Conservation (phyloP, 345 rosid genomes). For the Moricandia arvensis region DNA sequence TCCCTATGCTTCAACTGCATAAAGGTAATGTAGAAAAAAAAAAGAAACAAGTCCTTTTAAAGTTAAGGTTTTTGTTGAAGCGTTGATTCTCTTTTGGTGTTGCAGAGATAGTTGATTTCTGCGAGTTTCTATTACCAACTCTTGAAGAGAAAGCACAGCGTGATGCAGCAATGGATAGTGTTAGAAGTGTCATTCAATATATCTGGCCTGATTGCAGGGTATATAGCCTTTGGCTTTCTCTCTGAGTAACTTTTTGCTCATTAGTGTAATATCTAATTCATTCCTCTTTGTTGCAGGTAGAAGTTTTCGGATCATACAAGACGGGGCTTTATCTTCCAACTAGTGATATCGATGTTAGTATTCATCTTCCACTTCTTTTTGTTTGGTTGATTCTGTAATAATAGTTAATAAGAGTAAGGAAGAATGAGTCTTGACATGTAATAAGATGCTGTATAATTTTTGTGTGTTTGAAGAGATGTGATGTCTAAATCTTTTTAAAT, state of each 20-base stretch:
- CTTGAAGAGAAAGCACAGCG: slow-evolving; percentile 67
- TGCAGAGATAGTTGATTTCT: slow-evolving; percentile 78
- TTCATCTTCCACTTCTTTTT: background rate
- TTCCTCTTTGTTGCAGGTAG: slow-evolving; percentile 50
- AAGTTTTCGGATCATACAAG: slow-evolving; percentile 82
- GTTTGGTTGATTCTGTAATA: background rate
- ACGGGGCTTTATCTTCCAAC: slow-evolving; percentile 93
- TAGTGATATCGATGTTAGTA: slow-evolving; percentile 90
- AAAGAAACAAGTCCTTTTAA: background rate
- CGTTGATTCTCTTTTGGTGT: too few relatives aligned
- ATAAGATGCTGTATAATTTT: background rate
- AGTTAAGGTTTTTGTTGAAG: too few relatives aligned
- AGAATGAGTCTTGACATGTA: background rate
- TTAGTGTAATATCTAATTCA: background rate
- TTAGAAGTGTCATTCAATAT: slow-evolving; percentile 66
- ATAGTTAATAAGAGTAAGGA: background rate
- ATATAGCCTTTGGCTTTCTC: background rate
- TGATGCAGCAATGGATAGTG: slow-evolving; percentile 54
- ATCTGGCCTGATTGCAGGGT: slow-evolving; percentile 90
- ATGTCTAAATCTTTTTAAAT: background rate
- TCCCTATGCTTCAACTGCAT: slow-evolving; percentile 92
- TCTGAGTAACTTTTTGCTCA: background rate
- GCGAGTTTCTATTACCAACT: slow-evolving; percentile 82
- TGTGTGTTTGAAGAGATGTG: background rate
- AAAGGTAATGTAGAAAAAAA: slow-evolving; percentile 51